Evolutionary conservation across 129 eudicot species (phyloP), one percentile per base, ranked within the genome.

Genomic region (Silybum marianum): DNA sequence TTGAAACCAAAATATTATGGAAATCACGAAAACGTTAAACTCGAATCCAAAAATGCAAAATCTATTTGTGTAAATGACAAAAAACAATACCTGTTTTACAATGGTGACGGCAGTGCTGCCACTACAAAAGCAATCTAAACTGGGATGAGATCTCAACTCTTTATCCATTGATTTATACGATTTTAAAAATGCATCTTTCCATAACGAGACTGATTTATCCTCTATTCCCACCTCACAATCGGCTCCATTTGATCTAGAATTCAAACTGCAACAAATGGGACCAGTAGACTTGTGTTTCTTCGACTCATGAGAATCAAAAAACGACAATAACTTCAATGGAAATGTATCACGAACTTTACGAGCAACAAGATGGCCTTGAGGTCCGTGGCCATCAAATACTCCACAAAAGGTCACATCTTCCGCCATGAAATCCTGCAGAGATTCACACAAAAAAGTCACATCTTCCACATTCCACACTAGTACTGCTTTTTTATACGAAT

Each of bases 91-190:
- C 97, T 96, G 98, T 84, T 93, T 96, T 78, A 93, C 88, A 39
- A 96, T 84, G 69, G 97, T 88, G 66, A 96, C 92, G 81, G 98
- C 97, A 68, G 99, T 96, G 91, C 99, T 93, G 54, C 99, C 99
- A 82, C 99, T 96, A 79, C 99, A 96, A 80, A 96, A 96, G 87
- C 95, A 89, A 89, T 96, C 97, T 39, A 96, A 75, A 82, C 90
- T 91, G 51, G 99, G 93, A 80, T 96, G 98, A 69, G 90, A 91
- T 85, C 91, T 88, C 86, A 96, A 80, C 72, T 93, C 97, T 84
- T 96, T 96, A 81, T 96, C 99, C 99, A 96, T 93, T 23, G 92
- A 88, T 84, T 93, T 93, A 83, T 87, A 96, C 25, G 99, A 85
- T 81, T 91, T 88, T 36, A 91, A 90, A 85, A 96, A 91, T 44